These are phyloP conservation scores for Fusarium nodosum DNA, from an alignment of 2,329 filamentous ascomycete genomes.

Conservation along the genomic window DNA sequence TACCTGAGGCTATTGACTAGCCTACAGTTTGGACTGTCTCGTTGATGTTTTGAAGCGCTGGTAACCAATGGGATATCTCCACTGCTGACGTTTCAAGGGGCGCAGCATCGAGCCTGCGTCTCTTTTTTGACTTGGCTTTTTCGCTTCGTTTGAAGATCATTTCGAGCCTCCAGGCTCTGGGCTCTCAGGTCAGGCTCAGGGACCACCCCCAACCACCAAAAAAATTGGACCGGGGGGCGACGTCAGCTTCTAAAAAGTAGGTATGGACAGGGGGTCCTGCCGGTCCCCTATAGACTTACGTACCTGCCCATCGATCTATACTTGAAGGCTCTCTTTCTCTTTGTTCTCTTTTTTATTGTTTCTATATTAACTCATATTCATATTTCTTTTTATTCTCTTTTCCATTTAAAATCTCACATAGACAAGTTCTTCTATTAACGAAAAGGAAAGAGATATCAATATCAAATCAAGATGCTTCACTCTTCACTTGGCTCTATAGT, in stretches of 20 bases:
- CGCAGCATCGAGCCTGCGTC: conserved; percentile 38
- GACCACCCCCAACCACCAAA: conserved; percentile 30
- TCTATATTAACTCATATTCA: conserved; percentile 8
- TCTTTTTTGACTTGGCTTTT: conserved; percentile 27
- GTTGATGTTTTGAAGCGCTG: conserved; percentile 29
- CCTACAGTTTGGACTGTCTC: conserved; percentile 34
- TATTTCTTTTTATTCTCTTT: neutral
- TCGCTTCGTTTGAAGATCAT: conserved; percentile 32
- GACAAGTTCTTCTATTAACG: neutral
- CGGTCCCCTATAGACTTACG: conserved; percentile 26
- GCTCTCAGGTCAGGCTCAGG: too few relatives aligned
- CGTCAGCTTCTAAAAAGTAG: conserved; percentile 45
- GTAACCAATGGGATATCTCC: conserved; percentile 25
- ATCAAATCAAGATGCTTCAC: conserved; percentile 40
- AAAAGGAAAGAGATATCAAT: neutral
- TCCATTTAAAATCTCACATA: neutral
- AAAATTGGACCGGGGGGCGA: conserved; percentile 44
- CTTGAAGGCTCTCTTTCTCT: conserved; percentile 10
- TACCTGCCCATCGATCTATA: conserved; percentile 9
- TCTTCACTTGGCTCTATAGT: conserved; percentile 42
- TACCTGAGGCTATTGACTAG: conserved; percentile 12
- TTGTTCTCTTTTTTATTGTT: conserved; percentile 26
- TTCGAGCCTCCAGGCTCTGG: conserved; percentile 5
- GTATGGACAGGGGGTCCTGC: conserved; percentile 9
- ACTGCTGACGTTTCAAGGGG: conserved; percentile 50